These are phyloP conservation scores for Trichosporon inkin DNA, from an alignment of 1,284 basidiomycete species.

Conservation along the genomic window DNA sequence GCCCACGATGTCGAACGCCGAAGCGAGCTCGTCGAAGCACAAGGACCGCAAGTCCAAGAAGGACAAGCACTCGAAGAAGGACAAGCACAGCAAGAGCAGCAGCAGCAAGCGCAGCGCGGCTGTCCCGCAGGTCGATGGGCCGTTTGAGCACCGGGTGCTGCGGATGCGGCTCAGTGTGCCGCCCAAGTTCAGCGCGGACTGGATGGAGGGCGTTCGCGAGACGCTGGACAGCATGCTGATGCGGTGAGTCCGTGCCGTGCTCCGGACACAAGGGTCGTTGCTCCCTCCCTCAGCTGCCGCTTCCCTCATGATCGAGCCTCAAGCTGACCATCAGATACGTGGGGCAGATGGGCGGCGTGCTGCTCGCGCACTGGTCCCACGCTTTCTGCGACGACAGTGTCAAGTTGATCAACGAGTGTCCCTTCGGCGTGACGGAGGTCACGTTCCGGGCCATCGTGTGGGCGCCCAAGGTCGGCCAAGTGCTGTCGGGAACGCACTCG, in stretches of 20 bases:
- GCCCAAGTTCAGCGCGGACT: conserved; percentile 70
- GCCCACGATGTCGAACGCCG: conserved; percentile 25
- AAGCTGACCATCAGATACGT: conserved; percentile 65
- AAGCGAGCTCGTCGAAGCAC: conserved; percentile 30
- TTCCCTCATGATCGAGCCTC: too few relatives aligned
- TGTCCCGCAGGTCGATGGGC: conserved; percentile 46
- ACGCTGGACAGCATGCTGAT: conserved; percentile 89
- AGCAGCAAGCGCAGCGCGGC: conserved; percentile 13
- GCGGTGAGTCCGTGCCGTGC: conserved; percentile 62
- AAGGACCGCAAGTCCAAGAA: conserved; percentile 24
- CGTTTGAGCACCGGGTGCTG: conserved; percentile 65
- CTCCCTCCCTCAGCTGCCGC: neutral
- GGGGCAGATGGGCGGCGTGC: conserved; percentile 77
- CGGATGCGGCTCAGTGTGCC: conserved; percentile 72
- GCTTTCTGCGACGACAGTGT: conserved; percentile 66
- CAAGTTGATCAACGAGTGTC: conserved; percentile 74
- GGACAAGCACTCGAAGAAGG: conserved; percentile 21
- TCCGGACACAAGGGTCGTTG: neutral
- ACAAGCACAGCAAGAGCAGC: conserved; percentile 16
- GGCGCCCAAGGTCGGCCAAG: conserved; percentile 81
- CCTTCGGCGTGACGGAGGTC: conserved; percentile 72
- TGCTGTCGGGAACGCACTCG: conserved; percentile 78
- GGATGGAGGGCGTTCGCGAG: conserved; percentile 70
- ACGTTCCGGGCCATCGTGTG: conserved; percentile 82
- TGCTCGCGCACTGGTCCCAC: conserved; percentile 78